Base-by-base conservation (phyloP, 2,329 filamentous ascomycete genomes). In the Bisporella sp. region DNA sequence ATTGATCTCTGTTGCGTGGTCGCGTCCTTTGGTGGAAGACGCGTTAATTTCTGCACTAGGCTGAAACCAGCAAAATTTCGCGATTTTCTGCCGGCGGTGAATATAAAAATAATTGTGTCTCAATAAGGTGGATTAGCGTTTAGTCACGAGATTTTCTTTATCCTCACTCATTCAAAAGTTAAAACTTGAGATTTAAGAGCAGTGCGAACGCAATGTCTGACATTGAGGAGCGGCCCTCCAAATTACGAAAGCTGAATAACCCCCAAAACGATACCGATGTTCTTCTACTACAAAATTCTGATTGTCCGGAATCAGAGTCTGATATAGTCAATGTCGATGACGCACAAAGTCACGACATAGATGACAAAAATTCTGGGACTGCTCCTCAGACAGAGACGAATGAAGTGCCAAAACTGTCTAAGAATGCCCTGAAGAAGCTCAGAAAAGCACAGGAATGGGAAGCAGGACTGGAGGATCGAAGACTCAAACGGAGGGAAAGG, bases 401-500 rank as follows among this genome's bases (percentile, higher is more conserved):
- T 21, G 56, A 53, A 29, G 50, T 40, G n/a, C 54, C 55, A 45
- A 41, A 44, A 21, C 37, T 96, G 47, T 96, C 92, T 13, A 97
- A 97, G 64, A 95, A 85, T 62, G 86, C 92, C 59, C 72, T 85
- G 53, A 96, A 95, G 69, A 92, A 89, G 63, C 73, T 89, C 47
- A 81, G 78, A 54, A 83, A 82, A 49, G 76, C 81, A 56, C 76
- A 87, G 63, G 74, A 80, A 64, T 95, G 88, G 86, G 89, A 95
- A 60, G 81, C 84, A 6, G 79, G 78, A 28, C 84, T 81, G 55
- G 78, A 78, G 40, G 73, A 76, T 32, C 79, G 81, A 53, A 77
- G 75, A 54, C 68, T 66, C 46, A 71, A 71, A 56, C 73, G 76
- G 49, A 80, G 77, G 52, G 72, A 73, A 44, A 77, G 75, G 60